phyloP scores from a whole-genome alignment of 2,329 filamentous ascomycete genomes.

The Byssochlamys sp. region DNA sequence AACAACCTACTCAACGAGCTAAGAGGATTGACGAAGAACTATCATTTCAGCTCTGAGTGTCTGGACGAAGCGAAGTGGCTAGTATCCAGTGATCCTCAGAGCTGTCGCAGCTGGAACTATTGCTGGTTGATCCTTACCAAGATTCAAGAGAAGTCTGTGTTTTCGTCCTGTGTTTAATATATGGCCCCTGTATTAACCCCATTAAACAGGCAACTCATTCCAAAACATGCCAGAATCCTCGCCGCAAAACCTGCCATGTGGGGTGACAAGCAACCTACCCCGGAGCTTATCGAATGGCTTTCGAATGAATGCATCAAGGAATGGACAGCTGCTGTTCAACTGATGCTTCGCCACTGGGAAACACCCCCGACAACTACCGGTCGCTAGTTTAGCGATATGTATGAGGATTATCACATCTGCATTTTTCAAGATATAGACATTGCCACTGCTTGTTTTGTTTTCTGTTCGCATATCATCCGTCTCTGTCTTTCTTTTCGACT shows the following conservation, averaged over 20 bases:
- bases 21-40: conserved; percentile 56
- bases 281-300: conserved; percentile 50
- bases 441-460: not conserved
- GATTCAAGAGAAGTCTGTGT: conserved; percentile 53
- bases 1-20: conserved; percentile 62
- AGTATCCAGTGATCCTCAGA: conserved; percentile 55
- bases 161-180: not conserved
- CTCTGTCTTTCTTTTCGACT: not conserved
- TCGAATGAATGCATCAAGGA: conserved; percentile 55
- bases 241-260: conserved; percentile 60
- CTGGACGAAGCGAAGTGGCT: conserved; percentile 56
- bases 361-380: conserved; percentile 42
- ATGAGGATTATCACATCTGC: not conserved
- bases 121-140: conserved; percentile 63
- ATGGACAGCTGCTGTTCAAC: conserved; percentile 56
- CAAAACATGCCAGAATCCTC: conserved; percentile 52
- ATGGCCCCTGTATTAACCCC: not conserved
- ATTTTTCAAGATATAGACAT: not conserved
- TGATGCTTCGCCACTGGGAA: conserved; percentile 62
- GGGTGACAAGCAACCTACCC: conserved; percentile 49
- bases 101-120: conserved; percentile 64
- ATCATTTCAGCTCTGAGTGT: conserved; percentile 57
- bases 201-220: conserved; percentile 46
- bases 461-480: not conserved
- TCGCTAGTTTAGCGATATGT: conserved; percentile 9